phyloP scores from a whole-genome alignment of 164 flowering plant genomes.

The Liquidambar formosana region DNA sequence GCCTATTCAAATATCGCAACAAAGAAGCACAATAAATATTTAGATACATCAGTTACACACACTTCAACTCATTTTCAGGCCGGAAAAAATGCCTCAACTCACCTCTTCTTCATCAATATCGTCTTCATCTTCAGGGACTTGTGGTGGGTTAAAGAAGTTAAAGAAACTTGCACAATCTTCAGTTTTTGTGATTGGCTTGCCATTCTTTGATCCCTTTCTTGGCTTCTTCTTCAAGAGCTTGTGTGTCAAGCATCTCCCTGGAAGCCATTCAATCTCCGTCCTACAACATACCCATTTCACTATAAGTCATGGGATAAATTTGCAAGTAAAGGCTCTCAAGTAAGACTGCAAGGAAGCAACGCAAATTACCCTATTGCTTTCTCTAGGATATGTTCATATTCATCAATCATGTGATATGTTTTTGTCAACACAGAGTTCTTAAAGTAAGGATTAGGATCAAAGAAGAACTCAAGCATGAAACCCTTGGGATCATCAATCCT shows the following conservation, averaged over 20 bases:
- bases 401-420: constrained; percentile 88
- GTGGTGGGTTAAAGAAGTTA: constrained; percentile 87
- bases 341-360: background rate
- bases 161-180: constrained; percentile 83
- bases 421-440: constrained; percentile 74
- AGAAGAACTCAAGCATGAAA: constrained; percentile 82
- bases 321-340: background rate
- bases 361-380: constrained; percentile 73
- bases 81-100: constrained; percentile 15
- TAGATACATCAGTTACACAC: background rate
- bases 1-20: constrained; percentile 27
- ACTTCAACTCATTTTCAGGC: background rate
- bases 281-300: constrained; percentile 29
- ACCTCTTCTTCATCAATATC: constrained; percentile 83
- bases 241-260: constrained; percentile 84
- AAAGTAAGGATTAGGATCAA: constrained; percentile 74
- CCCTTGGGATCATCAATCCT: constrained; percentile 78
- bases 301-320: background rate
- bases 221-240: constrained; percentile 86
- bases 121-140: constrained; percentile 82
- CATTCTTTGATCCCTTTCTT: constrained; percentile 76
- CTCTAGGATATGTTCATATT: constrained; percentile 82
- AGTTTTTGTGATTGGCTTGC: constrained; percentile 78
- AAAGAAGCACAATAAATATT: background rate
- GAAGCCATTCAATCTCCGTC: constrained; percentile 84